Evolutionary conservation across 2,329 filamentous ascomycete genomes (phyloP).

Genomic region (Hymenoscyphus albidus): DNA sequence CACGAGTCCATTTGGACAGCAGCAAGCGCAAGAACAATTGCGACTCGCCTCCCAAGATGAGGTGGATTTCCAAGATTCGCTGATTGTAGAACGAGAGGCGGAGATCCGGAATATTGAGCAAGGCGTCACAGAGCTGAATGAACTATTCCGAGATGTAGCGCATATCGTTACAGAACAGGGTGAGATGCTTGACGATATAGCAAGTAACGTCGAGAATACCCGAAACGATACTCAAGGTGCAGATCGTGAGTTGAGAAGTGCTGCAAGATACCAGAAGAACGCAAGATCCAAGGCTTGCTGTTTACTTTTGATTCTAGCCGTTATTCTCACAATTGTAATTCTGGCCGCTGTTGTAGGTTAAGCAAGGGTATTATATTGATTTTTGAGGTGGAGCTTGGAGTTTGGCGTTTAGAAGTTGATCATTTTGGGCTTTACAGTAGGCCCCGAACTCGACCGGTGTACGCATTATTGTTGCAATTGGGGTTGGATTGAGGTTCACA

Average conservation of each 20-base stretch:
- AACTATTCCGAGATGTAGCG: slow-evolving; percentile 95
- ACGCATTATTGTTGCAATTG: not conserved
- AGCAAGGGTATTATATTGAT: not conserved
- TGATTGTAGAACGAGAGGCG: slow-evolving; percentile 93
- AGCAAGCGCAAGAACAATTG: slow-evolving; percentile 70
- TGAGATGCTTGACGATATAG: slow-evolving; percentile 80
- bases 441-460: not conserved
- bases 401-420: not conserved
- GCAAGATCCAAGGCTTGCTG: slow-evolving; percentile 94
- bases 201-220: slow-evolving; percentile 81
- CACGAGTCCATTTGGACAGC: slow-evolving; percentile 42
- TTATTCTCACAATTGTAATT: slow-evolving; percentile 86
- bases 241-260: slow-evolving; percentile 78
- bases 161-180: slow-evolving; percentile 96
- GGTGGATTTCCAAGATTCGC: slow-evolving; percentile 92
- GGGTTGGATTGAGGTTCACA: not conserved
- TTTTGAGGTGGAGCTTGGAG: slow-evolving; percentile 1
- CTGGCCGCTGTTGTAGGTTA: slow-evolving; percentile 78
- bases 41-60: slow-evolving; percentile 87
- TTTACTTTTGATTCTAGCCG: slow-evolving; percentile 77
- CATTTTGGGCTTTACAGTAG: not conserved
- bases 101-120: slow-evolving; percentile 98
- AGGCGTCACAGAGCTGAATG: slow-evolving; percentile 90
- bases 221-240: slow-evolving; percentile 79
- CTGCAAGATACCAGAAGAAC: slow-evolving; percentile 89